Percentiles rank a stretch among this genome's conserved stretches.
Conservation (phyloP, 331 rosid genomes). For the Quercus phellos region DNA sequence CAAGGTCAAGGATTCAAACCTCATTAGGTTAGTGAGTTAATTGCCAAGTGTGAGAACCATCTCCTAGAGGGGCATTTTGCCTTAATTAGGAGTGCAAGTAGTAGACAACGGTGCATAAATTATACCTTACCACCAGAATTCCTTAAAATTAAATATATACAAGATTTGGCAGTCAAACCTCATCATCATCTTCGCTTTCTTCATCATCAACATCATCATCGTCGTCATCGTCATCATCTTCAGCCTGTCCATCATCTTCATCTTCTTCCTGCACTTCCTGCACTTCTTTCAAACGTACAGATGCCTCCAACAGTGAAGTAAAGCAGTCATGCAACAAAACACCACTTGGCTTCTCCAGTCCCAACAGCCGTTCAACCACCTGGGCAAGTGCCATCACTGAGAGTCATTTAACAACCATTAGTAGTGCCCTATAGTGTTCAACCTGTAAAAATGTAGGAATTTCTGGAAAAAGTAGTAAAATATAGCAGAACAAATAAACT, state of each 20-base stretch:
- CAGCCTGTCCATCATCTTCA: slow-evolving; percentile 38
- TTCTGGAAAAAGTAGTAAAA: neutral
- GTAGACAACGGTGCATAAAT: neutral
- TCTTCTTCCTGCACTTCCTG: slow-evolving; percentile 46
- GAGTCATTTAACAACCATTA: slow-evolving; percentile 25
- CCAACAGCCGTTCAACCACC: slow-evolving; percentile 60
- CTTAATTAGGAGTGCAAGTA: neutral
- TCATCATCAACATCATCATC: slow-evolving; percentile 40
- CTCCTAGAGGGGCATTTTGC: neutral
- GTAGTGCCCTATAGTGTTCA: neutral
- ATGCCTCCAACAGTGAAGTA: slow-evolving; percentile 62
- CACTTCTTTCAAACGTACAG: slow-evolving; percentile 47
- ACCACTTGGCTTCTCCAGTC: slow-evolving; percentile 44
- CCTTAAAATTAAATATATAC: slow-evolving; percentile 3
- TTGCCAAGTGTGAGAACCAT: neutral
- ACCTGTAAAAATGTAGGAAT: neutral
- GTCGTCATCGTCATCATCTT: slow-evolving; percentile 35
- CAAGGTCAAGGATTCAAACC: neutral
- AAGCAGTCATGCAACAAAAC: slow-evolving; percentile 51
- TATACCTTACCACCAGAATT: neutral
- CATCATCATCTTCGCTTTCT: slow-evolving; percentile 59
- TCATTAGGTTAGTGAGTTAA: neutral
- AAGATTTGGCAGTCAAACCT: slow-evolving; percentile 42
- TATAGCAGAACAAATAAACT: neutral
- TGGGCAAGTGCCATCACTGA: slow-evolving; percentile 64